Percentiles rank a stretch among this genome's conserved stretches.
Evolutionary conservation across 805 yeast genomes (phyloP).

Genomic region (Candida alai): DNA sequence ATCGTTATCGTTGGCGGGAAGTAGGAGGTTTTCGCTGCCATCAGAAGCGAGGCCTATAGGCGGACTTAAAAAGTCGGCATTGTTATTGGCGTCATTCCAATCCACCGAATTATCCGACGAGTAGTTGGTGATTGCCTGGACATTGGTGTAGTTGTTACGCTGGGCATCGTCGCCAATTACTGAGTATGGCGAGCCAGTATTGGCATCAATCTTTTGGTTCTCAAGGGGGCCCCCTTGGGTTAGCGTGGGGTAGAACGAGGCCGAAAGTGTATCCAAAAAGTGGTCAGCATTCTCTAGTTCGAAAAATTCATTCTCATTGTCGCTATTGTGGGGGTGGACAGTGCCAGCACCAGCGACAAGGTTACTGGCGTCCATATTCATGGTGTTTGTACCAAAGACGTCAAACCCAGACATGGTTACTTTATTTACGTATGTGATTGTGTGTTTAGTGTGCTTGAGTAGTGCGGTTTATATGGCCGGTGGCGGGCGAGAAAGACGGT

Average conservation of each 20-base stretch:
- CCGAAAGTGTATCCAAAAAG: slow-evolving; percentile 27
- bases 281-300: slow-evolving; percentile 28
- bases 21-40: background rate
- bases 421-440: too few species aligned
- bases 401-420: too few species aligned
- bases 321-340: slow-evolving; percentile 1
- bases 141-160: slow-evolving; percentile 5
- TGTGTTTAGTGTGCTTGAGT: too few species aligned
- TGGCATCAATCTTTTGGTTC: slow-evolving; percentile 4
- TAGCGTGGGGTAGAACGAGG: too few species aligned
- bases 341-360: too few species aligned
- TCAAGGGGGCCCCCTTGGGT: too few species aligned
- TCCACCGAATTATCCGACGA: slow-evolving; percentile 2
- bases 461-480: too few species aligned
- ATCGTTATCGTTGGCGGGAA: slow-evolving; percentile 1
- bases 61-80: slow-evolving; percentile 5
- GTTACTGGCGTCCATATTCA: too few species aligned
- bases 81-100: too few species aligned
- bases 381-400: too few species aligned
- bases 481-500: too few species aligned
- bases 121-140: slow-evolving; percentile 2
- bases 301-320: slow-evolving; percentile 10
- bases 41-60: background rate
- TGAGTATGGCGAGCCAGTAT: slow-evolving; percentile 8
- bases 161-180: slow-evolving; percentile 6